Evolutionary conservation across 2,329 filamentous ascomycete genomes (phyloP).

Genomic region (Talaromyces sp.): DNA sequence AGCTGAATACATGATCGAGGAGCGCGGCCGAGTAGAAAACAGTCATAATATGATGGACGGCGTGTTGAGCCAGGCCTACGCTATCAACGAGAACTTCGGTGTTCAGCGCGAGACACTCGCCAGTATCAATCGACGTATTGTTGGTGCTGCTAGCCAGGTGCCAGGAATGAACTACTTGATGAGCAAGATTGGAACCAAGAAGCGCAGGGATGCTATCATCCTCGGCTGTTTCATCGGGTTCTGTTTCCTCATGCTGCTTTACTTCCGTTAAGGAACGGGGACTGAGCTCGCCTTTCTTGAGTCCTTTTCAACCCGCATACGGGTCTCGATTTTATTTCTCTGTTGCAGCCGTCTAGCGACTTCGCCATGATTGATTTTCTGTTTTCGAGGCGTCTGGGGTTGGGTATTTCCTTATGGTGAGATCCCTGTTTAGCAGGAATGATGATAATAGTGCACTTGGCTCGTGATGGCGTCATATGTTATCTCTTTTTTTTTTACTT

Average conservation of each 20-base stretch:
- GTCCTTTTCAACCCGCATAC: conserved; percentile 1
- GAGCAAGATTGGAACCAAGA: conserved; percentile 88
- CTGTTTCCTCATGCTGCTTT: conserved; percentile 85
- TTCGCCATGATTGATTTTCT: conserved; percentile 4
- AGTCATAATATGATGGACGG: conserved; percentile 87
- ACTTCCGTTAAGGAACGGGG: conserved; percentile 61
- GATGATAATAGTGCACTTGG: conserved; percentile 19
- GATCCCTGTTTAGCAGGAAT: conserved; percentile 13
- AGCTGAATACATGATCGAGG: conserved; percentile 95
- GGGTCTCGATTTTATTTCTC: conserved; percentile 1
- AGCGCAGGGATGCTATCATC: conserved; percentile 92
- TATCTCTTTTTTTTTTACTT: conserved; percentile 4
- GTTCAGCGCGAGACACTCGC: conserved; percentile 84
- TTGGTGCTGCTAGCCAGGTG: conserved; percentile 83
- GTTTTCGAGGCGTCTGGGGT: conserved; percentile 22
- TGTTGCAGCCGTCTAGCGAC: conserved; percentile 21
- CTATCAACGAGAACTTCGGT: conserved; percentile 88
- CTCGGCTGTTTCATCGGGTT: conserved; percentile 88
- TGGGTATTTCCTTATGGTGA: conserved; percentile 14
- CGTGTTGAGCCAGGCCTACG: conserved; percentile 93
- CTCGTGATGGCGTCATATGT: conserved; percentile 16
- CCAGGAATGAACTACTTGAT: conserved; percentile 93
- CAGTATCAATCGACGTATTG: conserved; percentile 89
- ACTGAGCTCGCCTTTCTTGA: conserved; percentile 2
- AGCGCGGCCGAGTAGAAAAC: conserved; percentile 81